Percentiles rank a stretch among this genome's conserved stretches.
Conservation (phyloP, 1,284 basidiomycete species). For the Heterobasidion parviporum region DNA sequence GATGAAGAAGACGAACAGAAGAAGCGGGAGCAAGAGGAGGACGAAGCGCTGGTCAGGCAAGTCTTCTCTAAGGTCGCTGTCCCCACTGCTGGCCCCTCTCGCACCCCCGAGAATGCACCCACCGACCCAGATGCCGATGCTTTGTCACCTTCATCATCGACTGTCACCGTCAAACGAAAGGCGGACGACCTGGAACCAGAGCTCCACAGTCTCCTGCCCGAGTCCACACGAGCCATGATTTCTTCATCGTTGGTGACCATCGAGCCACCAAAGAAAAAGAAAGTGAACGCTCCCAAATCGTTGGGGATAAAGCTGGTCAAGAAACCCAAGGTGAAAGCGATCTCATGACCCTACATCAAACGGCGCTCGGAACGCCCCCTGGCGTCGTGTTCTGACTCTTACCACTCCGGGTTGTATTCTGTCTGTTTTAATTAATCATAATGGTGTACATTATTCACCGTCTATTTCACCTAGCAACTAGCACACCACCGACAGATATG, state of each 20-base stretch:
- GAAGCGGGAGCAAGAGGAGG: constrained; percentile 77
- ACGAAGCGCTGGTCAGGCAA: constrained; percentile 81
- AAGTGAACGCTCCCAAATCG: constrained; percentile 46
- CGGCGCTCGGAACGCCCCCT: too few relatives aligned
- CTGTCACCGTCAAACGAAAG: constrained; percentile 73
- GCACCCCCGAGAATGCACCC: constrained; percentile 1
- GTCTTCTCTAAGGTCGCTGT: constrained; percentile 75
- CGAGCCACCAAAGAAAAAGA: constrained; percentile 55
- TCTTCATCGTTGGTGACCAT: constrained; percentile 35
- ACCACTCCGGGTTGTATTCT: too few relatives aligned
- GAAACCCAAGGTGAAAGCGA: constrained; percentile 18
- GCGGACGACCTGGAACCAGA: constrained; percentile 66
- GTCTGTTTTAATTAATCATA: too few relatives aligned
- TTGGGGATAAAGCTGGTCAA: constrained; percentile 76
- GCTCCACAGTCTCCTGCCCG: constrained; percentile 63
- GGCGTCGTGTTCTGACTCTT: too few relatives aligned
- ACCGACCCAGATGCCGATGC: not conserved
- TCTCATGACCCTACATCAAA: too few relatives aligned
- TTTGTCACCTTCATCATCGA: constrained; percentile 15
- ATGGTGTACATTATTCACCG: too few relatives aligned
- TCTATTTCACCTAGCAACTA: too few relatives aligned
- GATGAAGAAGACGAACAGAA: constrained; percentile 63
- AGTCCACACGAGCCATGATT: constrained; percentile 62
- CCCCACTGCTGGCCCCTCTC: constrained; percentile 22
- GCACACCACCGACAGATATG: too few relatives aligned